Conservation (phyloP, 2,329 filamentous ascomycete genomes). For the Xylariaceae sp. region DNA sequence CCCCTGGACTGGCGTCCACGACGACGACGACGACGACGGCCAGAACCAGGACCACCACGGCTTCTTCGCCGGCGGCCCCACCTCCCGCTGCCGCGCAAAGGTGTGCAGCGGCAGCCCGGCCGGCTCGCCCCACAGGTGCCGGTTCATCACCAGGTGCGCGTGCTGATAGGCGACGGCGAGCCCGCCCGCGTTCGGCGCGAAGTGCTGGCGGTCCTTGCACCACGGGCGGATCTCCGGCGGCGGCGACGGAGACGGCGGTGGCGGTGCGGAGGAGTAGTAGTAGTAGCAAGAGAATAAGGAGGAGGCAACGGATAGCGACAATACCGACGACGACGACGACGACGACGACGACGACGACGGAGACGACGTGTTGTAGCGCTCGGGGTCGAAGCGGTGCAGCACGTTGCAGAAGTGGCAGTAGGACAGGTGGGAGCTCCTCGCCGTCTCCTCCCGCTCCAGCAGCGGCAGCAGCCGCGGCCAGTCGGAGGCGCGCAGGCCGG, state of each 20-base stretch:
- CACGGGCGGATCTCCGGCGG: background rate
- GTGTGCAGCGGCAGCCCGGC: background rate
- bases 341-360: background rate
- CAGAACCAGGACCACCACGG: too few relatives aligned
- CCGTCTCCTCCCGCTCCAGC: background rate
- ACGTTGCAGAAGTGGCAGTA: conserved; percentile 3
- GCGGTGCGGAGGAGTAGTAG: background rate
- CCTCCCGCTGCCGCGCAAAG: background rate
- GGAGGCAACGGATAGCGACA: too few relatives aligned
- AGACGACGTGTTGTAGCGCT: background rate
- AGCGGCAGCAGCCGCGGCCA: conserved; percentile 2
- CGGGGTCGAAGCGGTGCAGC: background rate
- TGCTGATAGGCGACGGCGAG: conserved; percentile 1
- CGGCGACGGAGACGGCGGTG: too few relatives aligned
- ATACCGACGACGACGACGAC: too few relatives aligned
- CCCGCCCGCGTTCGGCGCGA: background rate
- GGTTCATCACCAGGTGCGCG: conserved; percentile 1
- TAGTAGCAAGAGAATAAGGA: too few relatives aligned
- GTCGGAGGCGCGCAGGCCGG: conserved; percentile 1
- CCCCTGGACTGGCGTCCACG: too few relatives aligned
- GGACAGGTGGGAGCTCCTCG: background rate
- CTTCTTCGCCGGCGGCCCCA: background rate
- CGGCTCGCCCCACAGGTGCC: background rate
- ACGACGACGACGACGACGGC: too few relatives aligned
- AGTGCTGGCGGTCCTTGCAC: conserved; percentile 1